Percentiles rank a stretch among this genome's conserved stretches.
Conservation (phyloP, 2,329 filamentous ascomycete species). For the Ascochyta pisi region DNA sequence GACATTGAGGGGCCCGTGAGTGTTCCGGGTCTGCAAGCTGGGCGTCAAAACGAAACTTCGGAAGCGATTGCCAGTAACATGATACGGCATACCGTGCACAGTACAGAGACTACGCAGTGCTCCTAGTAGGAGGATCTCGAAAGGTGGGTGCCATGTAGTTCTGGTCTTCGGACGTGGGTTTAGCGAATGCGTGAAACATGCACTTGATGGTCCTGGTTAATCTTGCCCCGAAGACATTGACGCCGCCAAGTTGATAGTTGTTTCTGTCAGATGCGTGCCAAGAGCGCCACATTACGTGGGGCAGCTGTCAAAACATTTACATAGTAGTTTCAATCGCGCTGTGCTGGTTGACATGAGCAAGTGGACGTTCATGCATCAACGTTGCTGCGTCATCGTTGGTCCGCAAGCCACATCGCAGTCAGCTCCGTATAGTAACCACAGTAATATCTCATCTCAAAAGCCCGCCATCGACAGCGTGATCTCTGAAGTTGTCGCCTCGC, state of each 20-base stretch:
- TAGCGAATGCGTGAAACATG: conserved; percentile 31
- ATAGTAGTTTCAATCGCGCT: conserved; percentile 7
- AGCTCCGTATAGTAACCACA: not conserved
- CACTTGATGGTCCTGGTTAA: conserved; percentile 22
- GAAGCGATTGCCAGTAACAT: conserved; percentile 3
- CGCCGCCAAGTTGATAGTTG: conserved; percentile 32
- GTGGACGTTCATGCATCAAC: conserved; percentile 13
- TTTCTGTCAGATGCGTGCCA: conserved; percentile 26
- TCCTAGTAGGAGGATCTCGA: conserved; percentile 3
- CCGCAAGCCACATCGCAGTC: not conserved
- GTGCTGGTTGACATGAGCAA: conserved; percentile 2
- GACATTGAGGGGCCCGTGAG: conserved; percentile 32
- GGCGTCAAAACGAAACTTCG: conserved; percentile 22
- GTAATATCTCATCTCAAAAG: not conserved
- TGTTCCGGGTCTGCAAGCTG: conserved; percentile 23
- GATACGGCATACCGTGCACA: conserved; percentile 4
- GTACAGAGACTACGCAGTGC: conserved; percentile 15
- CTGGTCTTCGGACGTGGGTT: conserved; percentile 11
- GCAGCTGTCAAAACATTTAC: conserved; percentile 22
- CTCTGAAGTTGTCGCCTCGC: not conserved
- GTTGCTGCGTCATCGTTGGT: not conserved
- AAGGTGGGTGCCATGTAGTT: conserved; percentile 16
- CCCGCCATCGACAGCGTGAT: not conserved
- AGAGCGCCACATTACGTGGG: too few relatives aligned
- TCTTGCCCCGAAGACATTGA: conserved; percentile 16